Base-by-base conservation (phyloP, 306 rosid species). In the Bauhinia variegata region DNA sequence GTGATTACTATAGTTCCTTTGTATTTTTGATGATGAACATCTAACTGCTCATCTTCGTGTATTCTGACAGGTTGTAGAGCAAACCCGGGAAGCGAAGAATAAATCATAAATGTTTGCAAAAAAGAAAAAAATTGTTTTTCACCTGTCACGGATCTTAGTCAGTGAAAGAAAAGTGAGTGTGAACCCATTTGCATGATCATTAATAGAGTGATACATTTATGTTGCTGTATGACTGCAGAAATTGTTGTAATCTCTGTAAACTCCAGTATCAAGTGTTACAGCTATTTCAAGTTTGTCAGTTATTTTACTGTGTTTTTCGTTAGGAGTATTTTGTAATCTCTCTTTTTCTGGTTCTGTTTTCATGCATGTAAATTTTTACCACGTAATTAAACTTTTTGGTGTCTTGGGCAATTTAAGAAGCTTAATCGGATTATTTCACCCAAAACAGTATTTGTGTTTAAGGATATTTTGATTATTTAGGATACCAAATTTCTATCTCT, bases 51-150 rank as follows among this genome's bases (percentile, higher is more conserved):
- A 2, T 37, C 12, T 34, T 44, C 31, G 17, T 46, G 37, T 39
- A 50, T 37, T 69, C 65, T 68, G 50, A 77, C 89, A 87, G 95
- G 95, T 81, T 82, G 91, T 78, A 75, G 88, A 80, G 84, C 87
- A 65, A 83, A 73, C 81, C 65, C 67, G 33, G 85, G 67, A 72
- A 77, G 68, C 56, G 78, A 70, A 65, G 57, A 79, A 9, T 59
- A 32, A 57, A 63, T 41, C 63, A 36, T 57, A 52, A 74, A 74
- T 68, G 70, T 80, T 60, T 72, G 60, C 63, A 70, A 65, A 78
- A 72, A 78, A 41, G 54, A n/a, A n/a, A n/a, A n/a, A n/a, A n/a
- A n/a, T 41, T 79, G 79, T 63, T 72, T 72, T 61, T 53, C 36
- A 66, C 69, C 69, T 67, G 74, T 58, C 37, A 23, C 23, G 49